These are phyloP conservation scores for Pseudogymnoascus sp. DNA, from an alignment of 2,329 filamentous ascomycete genomes.

Conservation along the genomic window DNA sequence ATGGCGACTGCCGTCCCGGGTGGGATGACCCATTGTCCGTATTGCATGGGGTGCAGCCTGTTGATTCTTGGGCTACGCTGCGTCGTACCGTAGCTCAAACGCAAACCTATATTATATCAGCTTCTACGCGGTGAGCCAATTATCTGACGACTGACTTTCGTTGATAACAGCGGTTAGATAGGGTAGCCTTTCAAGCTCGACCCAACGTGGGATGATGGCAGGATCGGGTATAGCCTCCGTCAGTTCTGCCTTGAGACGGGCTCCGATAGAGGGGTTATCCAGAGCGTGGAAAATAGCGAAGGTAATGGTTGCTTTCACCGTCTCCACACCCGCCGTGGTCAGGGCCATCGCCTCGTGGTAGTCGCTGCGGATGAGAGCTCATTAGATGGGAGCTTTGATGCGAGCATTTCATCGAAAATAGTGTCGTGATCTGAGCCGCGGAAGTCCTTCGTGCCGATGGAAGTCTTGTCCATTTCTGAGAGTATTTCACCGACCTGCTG, in stretches of 20 bases:
- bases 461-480: background rate
- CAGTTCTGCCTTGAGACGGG: background rate
- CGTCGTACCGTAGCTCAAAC: constrained; percentile 14
- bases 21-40: constrained; percentile 18
- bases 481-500: background rate
- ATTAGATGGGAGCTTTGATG: background rate
- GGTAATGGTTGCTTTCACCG: background rate
- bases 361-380: no score
- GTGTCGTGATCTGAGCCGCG: background rate
- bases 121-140: background rate
- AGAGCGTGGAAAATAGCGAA: background rate
- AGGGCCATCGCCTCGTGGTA: background rate
- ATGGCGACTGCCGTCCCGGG: constrained; percentile 17
- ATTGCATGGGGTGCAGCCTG: constrained; percentile 10
- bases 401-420: background rate
- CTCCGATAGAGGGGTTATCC: background rate
- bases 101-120: constrained; percentile 10
- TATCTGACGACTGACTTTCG: constrained; percentile 15
- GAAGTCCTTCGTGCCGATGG: background rate
- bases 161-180: constrained; percentile 28
- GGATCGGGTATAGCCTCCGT: background rate
- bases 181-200: constrained; percentile 33
- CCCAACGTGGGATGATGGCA: background rate
- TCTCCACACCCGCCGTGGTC: background rate
- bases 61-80: constrained; percentile 13